Evolutionary conservation across 306 rosid species (phyloP).

Genomic region (Prunus armeniaca): DNA sequence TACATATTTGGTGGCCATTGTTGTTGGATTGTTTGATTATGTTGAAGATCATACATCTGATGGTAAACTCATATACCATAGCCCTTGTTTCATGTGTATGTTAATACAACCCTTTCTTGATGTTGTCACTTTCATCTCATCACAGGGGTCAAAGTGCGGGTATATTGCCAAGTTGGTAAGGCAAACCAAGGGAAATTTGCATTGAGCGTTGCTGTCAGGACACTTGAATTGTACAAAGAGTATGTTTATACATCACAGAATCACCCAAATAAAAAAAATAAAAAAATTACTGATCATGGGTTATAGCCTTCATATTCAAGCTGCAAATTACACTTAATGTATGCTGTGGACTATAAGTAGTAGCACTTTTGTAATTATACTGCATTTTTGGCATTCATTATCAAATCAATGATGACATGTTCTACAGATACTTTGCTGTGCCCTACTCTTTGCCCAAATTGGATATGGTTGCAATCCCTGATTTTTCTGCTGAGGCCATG

Average conservation of each 20-base stretch:
- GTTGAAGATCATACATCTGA: constrained; percentile 87
- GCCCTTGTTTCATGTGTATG: constrained; percentile 1
- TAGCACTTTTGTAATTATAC: not conserved
- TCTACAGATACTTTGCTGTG: constrained; percentile 79
- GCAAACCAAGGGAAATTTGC: constrained; percentile 87
- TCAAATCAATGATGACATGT: constrained; percentile 25
- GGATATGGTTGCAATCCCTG: constrained; percentile 97
- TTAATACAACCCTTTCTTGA: constrained; percentile 8
- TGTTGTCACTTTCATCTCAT: constrained; percentile 20
- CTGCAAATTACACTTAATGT: not conserved
- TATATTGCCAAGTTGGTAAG: constrained; percentile 86
- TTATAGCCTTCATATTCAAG: constrained; percentile 1
- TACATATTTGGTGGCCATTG: constrained; percentile 88
- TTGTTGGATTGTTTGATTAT: constrained; percentile 85
- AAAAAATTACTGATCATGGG: not conserved
- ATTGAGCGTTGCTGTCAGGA: constrained; percentile 69
- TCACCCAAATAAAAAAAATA: too few relatives aligned
- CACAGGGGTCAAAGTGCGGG: constrained; percentile 86
- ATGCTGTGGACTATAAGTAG: not conserved
- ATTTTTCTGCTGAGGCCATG: constrained; percentile 98
- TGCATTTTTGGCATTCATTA: constrained; percentile 6
- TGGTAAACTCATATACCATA: constrained; percentile 44
- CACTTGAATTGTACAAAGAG: constrained; percentile 73
- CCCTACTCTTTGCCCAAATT: constrained; percentile 87
- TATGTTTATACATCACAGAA: constrained; percentile 28